phyloP scores from a whole-genome alignment of 2,329 filamentous ascomycete species.

The Seiridium cupressi region DNA sequence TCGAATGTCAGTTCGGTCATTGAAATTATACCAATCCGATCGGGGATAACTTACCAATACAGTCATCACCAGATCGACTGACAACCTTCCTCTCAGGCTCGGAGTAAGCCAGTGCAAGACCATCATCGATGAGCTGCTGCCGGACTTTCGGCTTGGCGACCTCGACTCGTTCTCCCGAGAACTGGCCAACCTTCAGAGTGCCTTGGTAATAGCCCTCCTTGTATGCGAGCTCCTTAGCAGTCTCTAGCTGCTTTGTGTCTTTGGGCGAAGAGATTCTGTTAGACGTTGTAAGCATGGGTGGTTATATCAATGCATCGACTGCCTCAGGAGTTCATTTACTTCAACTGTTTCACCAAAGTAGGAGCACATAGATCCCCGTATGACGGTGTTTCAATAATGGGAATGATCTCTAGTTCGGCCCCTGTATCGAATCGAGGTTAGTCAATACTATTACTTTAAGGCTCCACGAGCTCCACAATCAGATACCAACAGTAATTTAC shows the following conservation, averaged over 20 bases:
- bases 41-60: slow-evolving; percentile 59
- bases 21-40: too few relatives aligned
- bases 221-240: slow-evolving; percentile 95
- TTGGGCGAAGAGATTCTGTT: slow-evolving; percentile 83
- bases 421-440: slow-evolving; percentile 28
- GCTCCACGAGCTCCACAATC: too few relatives aligned
- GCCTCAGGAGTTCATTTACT: slow-evolving; percentile 31
- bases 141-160: slow-evolving; percentile 83
- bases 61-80: slow-evolving; percentile 86
- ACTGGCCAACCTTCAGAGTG: slow-evolving; percentile 82
- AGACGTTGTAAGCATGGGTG: too few relatives aligned
- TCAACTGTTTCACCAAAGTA: slow-evolving; percentile 83
- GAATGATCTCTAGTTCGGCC: slow-evolving; percentile 85
- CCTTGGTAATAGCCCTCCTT: slow-evolving; percentile 98
- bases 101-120: slow-evolving; percentile 85
- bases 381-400: slow-evolving; percentile 84
- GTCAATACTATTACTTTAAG: too few relatives aligned
- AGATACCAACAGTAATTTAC: too few relatives aligned
- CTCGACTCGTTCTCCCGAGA: slow-evolving; percentile 83
- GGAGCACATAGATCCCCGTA: slow-evolving; percentile 85
- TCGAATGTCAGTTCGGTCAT: too few relatives aligned
- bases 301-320: too few relatives aligned
- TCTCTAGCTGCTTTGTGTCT: slow-evolving; percentile 83
- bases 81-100: slow-evolving; percentile 91
- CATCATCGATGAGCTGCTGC: slow-evolving; percentile 71